phyloP scores from a whole-genome alignment of 106 monocot genomes.

The Platanthera zijinensis region DNA sequence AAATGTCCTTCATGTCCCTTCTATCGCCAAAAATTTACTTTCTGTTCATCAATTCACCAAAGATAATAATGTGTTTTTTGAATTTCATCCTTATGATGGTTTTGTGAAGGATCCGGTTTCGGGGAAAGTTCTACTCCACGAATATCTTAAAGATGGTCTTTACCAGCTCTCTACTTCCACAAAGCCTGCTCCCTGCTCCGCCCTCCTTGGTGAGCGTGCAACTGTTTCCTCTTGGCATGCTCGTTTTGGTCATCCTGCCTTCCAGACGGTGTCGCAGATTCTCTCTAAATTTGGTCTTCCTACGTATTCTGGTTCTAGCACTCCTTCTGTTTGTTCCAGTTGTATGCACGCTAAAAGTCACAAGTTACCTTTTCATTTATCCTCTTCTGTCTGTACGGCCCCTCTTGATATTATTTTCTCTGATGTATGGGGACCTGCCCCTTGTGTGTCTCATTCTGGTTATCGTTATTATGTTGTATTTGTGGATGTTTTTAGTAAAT shows the following conservation, averaged over 20 bases:
- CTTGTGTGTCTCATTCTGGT: neutral
- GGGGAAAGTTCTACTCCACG: neutral
- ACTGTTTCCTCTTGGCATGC: neutral
- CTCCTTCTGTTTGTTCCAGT: neutral
- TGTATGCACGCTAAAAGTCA: neutral
- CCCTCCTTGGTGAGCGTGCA: neutral
- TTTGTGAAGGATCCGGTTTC: neutral
- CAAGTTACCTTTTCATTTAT: neutral
- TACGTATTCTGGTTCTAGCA: neutral
- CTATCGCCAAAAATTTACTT: too few relatives aligned
- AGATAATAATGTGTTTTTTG: neutral
- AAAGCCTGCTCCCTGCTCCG: neutral
- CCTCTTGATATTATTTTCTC: neutral
- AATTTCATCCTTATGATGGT: neutral
- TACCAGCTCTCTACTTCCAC: neutral
- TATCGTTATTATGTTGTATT: constrained; percentile 8
- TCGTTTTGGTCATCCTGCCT: neutral
- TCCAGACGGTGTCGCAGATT: neutral
- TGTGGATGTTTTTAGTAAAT: constrained; percentile 10
- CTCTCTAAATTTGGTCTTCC: neutral
- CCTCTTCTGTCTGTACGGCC: neutral
- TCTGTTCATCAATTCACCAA: neutral
- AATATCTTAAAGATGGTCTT: neutral
- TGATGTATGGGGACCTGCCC: neutral
- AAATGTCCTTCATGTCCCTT: too few relatives aligned